phyloP scores from a whole-genome alignment of 2,329 filamentous ascomycete genomes.

The Aspergillus sp. region DNA sequence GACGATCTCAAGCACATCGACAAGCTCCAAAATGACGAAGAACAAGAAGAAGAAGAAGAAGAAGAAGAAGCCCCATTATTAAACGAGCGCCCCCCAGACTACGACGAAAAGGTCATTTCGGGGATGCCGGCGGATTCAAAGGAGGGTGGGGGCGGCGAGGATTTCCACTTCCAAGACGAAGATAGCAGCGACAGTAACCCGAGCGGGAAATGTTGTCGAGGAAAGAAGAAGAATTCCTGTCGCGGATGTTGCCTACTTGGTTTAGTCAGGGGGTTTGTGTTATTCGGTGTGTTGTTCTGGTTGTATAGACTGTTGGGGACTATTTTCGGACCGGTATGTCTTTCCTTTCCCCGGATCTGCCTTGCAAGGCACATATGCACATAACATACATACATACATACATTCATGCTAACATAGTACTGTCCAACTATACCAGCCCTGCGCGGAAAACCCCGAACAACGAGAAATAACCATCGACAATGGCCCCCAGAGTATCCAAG shows the following conservation, averaged over 20 bases:
- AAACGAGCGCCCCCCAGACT: background rate
- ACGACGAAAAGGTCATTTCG: background rate
- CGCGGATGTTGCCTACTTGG: too few relatives aligned
- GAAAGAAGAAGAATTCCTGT: too few relatives aligned
- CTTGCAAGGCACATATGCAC: too few relatives aligned
- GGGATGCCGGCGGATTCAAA: background rate
- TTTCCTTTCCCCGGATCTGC: too few relatives aligned
- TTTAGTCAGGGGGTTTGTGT: too few relatives aligned
- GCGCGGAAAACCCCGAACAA: background rate
- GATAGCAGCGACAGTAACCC: too few relatives aligned
- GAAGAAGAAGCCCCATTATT: background rate
- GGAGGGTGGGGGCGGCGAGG: background rate
- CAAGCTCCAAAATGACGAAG: background rate
- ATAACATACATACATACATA: background rate
- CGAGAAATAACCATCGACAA: conserved; percentile 16
- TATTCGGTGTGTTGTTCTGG: too few relatives aligned
- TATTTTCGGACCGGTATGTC: too few relatives aligned
- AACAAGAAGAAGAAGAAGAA: background rate
- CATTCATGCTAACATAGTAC: background rate
- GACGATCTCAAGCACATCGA: background rate
- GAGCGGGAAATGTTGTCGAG: too few relatives aligned
- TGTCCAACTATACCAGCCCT: background rate
- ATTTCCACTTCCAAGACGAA: background rate
- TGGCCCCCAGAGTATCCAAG: conserved; percentile 16
- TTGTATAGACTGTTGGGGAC: too few relatives aligned